Percentiles rank a stretch among this genome's conserved stretches.
Conservation (phyloP, 108 stramenopile species). For the Cyclostephanos tholiformis region DNA sequence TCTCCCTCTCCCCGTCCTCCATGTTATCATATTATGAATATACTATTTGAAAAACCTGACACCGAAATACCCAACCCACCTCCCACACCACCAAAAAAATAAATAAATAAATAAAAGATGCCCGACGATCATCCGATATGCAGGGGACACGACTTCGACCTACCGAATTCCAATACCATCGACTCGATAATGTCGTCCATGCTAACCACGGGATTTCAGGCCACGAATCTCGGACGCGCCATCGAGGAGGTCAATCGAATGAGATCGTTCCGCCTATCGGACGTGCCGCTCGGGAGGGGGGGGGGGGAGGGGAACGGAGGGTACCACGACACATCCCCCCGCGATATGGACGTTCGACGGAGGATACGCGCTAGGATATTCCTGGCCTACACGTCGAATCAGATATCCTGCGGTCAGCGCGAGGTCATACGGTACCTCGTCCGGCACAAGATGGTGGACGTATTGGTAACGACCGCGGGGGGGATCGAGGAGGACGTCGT, state of each 20-base stretch:
- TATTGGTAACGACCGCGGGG: conserved; percentile 96
- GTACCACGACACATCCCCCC: conserved; percentile 82
- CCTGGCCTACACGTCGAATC: conserved; percentile 96
- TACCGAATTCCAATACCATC: conserved; percentile 36
- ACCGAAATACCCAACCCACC: not conserved
- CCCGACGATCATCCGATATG: conserved; percentile 61
- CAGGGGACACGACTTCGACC: conserved; percentile 88
- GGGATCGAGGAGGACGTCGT: conserved; percentile 99
- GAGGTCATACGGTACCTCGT: conserved; percentile 94
- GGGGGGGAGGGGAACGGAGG: conserved; percentile 60
- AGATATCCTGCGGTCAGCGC: conserved; percentile 97
- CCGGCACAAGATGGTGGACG: conserved; percentile 96
- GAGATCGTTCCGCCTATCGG: conserved; percentile 92
- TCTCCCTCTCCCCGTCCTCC: too few relatives aligned
- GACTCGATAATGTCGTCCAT: conserved; percentile 84
- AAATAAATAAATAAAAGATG: conserved; percentile 13
- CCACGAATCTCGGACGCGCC: conserved; percentile 94
- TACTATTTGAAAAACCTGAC: too few relatives aligned
- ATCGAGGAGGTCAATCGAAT: conserved; percentile 94
- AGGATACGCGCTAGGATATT: conserved; percentile 93
- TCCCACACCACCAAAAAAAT: not conserved
- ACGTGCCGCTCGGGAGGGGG: conserved; percentile 74
- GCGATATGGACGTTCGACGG: conserved; percentile 55
- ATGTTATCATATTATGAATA: too few relatives aligned
- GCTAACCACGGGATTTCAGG: conserved; percentile 93